A percentile compares a stretch with the other conserved stretches of the same genome.
Evolutionary conservation across 176 grass and related monocot genomes (phyloP).

Genomic region (Triticum turgidum): DNA sequence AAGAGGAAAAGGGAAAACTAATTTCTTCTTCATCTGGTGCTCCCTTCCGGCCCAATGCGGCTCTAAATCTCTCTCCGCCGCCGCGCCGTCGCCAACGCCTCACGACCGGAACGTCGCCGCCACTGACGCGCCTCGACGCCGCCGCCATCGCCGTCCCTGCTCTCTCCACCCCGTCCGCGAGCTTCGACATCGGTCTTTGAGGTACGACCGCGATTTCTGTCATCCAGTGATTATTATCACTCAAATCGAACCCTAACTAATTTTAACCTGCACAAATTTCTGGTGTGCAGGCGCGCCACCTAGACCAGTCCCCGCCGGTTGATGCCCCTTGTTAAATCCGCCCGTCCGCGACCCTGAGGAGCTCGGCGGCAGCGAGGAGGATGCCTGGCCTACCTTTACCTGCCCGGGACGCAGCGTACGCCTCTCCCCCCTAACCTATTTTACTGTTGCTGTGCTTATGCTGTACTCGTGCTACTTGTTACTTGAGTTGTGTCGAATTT

Average conservation of each 20-base stretch:
- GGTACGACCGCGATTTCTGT: neutral
- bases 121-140: neutral
- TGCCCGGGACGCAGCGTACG: conserved; percentile 22
- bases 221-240: neutral
- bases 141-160: neutral
- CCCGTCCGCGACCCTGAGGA: neutral
- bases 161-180: neutral
- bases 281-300: neutral
- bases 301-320: conserved; percentile 1
- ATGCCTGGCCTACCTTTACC: conserved; percentile 45
- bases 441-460: neutral
- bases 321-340: neutral
- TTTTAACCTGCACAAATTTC: neutral
- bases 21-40: neutral
- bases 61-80: neutral
- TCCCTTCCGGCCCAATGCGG: neutral
- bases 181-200: neutral
- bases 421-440: neutral
- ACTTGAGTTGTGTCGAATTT: neutral
- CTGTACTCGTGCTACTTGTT: neutral
- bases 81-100: neutral
- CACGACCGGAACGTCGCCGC: neutral
- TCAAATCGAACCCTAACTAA: neutral
- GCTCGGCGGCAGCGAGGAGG: conserved; percentile 14
- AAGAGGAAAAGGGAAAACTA: neutral